Percentiles rank a stretch among this genome's conserved stretches.
These are phyloP conservation scores for Cyclanthera cordifolia DNA, from an alignment of 306 rosid genomes.

Conservation along the genomic window DNA sequence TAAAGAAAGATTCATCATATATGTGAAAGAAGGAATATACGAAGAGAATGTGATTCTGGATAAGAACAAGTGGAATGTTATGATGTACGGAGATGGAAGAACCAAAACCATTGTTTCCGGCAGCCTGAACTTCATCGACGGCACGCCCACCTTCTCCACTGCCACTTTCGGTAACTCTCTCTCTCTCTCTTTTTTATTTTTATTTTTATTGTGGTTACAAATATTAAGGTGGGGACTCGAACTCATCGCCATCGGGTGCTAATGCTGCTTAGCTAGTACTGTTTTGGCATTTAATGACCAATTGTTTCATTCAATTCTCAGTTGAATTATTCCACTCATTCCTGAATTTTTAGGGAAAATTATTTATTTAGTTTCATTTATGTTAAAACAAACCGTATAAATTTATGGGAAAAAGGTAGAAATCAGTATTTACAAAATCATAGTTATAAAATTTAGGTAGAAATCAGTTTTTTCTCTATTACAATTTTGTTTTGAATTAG, in stretches of 20 bases:
- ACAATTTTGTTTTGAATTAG: too few relatives aligned
- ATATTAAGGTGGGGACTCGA: too few relatives aligned
- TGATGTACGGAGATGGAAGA: slow-evolving; percentile 75
- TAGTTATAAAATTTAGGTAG: too few relatives aligned
- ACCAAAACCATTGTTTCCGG: slow-evolving; percentile 49
- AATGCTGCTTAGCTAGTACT: too few relatives aligned
- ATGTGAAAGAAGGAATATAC: slow-evolving; percentile 66
- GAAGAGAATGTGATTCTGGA: slow-evolving; percentile 58
- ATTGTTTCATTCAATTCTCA: not conserved
- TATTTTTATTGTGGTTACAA: too few relatives aligned
- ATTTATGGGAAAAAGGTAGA: too few relatives aligned
- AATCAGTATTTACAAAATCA: too few relatives aligned
- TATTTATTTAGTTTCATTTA: not conserved
- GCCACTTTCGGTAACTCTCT: slow-evolving; percentile 86
- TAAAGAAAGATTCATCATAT: slow-evolving; percentile 35
- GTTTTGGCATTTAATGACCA: not conserved
- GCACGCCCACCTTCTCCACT: slow-evolving; percentile 59
- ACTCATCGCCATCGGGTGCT: too few relatives aligned
- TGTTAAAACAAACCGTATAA: too few relatives aligned
- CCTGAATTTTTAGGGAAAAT: not conserved
- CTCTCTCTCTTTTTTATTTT: too few relatives aligned
- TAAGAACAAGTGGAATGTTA: slow-evolving; percentile 76
- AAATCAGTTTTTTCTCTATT: too few relatives aligned
- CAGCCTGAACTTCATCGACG: slow-evolving; percentile 44
- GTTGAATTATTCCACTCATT: not conserved